Evolutionary conservation across 805 yeast genomes (phyloP), one percentile per base, ranked within the genome.

Genomic region (Myxozyma udenii): DNA sequence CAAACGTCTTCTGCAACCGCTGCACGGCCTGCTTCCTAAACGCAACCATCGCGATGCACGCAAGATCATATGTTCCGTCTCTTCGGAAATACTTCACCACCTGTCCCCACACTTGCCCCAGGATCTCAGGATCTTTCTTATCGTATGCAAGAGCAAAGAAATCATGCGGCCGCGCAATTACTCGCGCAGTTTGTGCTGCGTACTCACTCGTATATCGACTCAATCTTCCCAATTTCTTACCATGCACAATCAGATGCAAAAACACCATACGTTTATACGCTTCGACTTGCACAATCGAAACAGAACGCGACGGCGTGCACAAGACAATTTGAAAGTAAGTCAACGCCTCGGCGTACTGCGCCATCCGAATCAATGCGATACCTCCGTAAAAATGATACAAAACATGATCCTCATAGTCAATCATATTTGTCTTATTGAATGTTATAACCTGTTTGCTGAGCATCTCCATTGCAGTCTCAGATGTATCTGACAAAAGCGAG

Each of bases 301-400:
- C 46, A 3, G 33, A 41, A 19, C 21, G 19, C 24, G 46, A 12
- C 7, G 53, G 52, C 21, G 53, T 39, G 18, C 50, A 44, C 22
- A 39, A 38, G 3, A 51, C 56, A 19, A 49, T 50, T 9, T 47
- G 21, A 11, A 60, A 33, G 24, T 47, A 49, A 24, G 58, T 60
- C 14, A 33, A 44, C 11, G 62, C 62, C 16, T 36, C 46, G 18
- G 51, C 49, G 37, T 36, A 50, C 6, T 52, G 44, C 45, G 43
- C 36, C 43, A 44, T 22, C 4, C 50, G 47, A 24, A 55, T 41
- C 26, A 43, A 43, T 5, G 51, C 44, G 14, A 41, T 44, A 3
- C 49, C 62, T 9, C 53, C 58, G 43, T 55, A 58, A 36, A 51
- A 60, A 43, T 60, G 55, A 44, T 44, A 55, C 12, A n/a, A 33